phyloP scores from a whole-genome alignment of 2,329 filamentous ascomycete species.

The Exophiala phaeomuriformis region DNA sequence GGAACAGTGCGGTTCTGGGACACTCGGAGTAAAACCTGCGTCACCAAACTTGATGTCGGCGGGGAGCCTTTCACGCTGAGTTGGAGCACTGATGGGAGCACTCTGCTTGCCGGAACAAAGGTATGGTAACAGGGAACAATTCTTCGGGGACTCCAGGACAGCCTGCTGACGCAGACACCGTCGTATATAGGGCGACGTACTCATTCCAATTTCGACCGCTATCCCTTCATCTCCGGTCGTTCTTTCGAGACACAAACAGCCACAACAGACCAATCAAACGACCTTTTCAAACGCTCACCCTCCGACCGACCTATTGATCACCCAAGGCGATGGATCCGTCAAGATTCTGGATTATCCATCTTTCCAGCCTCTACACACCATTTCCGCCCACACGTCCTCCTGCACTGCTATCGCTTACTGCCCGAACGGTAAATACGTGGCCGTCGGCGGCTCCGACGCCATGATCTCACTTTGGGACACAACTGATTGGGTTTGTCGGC shows the following conservation, averaged over 20 bases:
- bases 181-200: slow-evolving; percentile 38
- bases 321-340: slow-evolving; percentile 44
- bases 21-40: slow-evolving; percentile 43
- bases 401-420: slow-evolving; percentile 42
- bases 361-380: slow-evolving; percentile 39
- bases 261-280: slow-evolving; percentile 44
- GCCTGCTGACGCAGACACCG: neutral
- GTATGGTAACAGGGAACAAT: slow-evolving; percentile 26
- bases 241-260: slow-evolving; percentile 39
- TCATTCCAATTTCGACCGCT: slow-evolving; percentile 41
- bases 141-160: no score
- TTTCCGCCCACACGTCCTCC: slow-evolving; percentile 44
- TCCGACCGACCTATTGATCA: slow-evolving; percentile 45
- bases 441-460: slow-evolving; percentile 43
- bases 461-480: slow-evolving; percentile 47
- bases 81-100: slow-evolving; percentile 43
- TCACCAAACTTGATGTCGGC: slow-evolving; percentile 43
- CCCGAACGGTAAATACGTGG: slow-evolving; percentile 44
- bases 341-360: slow-evolving; percentile 44
- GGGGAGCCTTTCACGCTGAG: slow-evolving; percentile 44
- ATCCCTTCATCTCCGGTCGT: slow-evolving; percentile 35
- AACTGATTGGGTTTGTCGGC: slow-evolving; percentile 44
- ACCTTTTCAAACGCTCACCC: slow-evolving; percentile 42
- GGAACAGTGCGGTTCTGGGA: slow-evolving; percentile 47
- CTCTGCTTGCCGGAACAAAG: slow-evolving; percentile 43